Conservation (phyloP, 805 yeast species). For the Wickerhamiella lipophila region DNA sequence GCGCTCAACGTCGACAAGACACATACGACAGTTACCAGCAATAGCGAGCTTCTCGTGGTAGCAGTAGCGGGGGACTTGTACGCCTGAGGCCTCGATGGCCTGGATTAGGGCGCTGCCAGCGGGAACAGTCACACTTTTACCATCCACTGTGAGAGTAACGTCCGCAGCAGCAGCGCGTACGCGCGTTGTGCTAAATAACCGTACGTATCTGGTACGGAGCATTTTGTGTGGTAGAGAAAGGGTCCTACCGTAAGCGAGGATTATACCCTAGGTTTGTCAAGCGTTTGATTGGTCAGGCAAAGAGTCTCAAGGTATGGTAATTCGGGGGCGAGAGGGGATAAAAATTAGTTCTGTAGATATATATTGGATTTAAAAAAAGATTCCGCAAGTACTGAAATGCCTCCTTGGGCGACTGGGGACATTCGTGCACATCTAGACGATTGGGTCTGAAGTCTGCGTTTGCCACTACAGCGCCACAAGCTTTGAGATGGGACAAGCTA, state of each 20-base stretch:
- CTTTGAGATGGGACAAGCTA: too few species aligned
- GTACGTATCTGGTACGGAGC: slow-evolving; percentile 11
- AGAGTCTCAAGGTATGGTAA: background rate
- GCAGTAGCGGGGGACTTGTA: slow-evolving; percentile 76
- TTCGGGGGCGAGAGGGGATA: background rate
- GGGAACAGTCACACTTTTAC: slow-evolving; percentile 61
- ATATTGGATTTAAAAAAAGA: too few species aligned
- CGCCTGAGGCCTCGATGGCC: slow-evolving; percentile 87
- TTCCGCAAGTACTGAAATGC: too few species aligned
- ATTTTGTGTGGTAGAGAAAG: background rate
- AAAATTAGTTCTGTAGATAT: background rate
- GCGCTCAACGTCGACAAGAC: slow-evolving; percentile 77
- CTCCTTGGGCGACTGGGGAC: too few species aligned
- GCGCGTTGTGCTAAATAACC: slow-evolving; percentile 9
- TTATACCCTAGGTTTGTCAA: slow-evolving; percentile 4
- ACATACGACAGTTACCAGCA: slow-evolving; percentile 91
- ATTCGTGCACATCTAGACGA: too few species aligned
- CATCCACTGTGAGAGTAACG: slow-evolving; percentile 49
- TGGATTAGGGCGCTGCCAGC: slow-evolving; percentile 82
- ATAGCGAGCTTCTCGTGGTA: slow-evolving; percentile 82
- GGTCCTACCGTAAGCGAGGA: slow-evolving; percentile 4
- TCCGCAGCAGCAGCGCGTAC: slow-evolving; percentile 31
- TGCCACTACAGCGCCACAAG: too few species aligned
- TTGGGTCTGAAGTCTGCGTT: too few species aligned
- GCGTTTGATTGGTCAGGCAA: slow-evolving; percentile 10